Evolutionary conservation across 257 asterid genomes (phyloP).

Genomic region (Linderniella brevidens): DNA sequence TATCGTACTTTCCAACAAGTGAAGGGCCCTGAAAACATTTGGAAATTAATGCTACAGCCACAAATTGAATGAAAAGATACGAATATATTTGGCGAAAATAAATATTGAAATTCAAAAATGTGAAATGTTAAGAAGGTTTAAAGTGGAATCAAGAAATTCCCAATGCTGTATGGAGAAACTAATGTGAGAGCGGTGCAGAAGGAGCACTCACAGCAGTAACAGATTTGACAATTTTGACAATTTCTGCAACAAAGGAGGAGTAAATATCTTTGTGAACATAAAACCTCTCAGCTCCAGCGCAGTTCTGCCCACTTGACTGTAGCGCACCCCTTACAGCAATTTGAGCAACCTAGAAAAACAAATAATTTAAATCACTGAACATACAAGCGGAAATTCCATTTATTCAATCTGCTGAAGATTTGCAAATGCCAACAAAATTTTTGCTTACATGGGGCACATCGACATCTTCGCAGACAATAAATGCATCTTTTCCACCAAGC

Average conservation of each 20-base stretch:
- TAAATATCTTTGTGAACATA: constrained; percentile 78
- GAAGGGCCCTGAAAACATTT: constrained; percentile 71
- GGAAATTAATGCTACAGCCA: no score
- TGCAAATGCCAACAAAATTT: constrained; percentile 11
- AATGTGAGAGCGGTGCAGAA: not conserved
- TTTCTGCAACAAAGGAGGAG: constrained; percentile 75
- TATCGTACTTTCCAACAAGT: constrained; percentile 71
- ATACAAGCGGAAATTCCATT: not conserved
- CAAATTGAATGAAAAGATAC: no score
- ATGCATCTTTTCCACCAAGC: constrained; percentile 98
- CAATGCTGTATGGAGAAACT: no score
- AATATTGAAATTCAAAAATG: no score
- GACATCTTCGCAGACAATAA: constrained; percentile 90
- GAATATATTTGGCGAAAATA: no score
- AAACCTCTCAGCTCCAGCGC: constrained; percentile 99
- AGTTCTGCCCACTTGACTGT: constrained; percentile 94
- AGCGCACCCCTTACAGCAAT: constrained; percentile 91
- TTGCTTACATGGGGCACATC: constrained; percentile 72
- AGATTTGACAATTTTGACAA: constrained; percentile 73
- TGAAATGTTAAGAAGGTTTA: no score
- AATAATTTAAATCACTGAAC: constrained; percentile 9
- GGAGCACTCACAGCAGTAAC: constrained; percentile 74
- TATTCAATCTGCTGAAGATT: constrained; percentile 8
- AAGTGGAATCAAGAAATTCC: no score
- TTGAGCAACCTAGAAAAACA: constrained; percentile 73